Evolutionary conservation across 2,329 filamentous ascomycete genomes (phyloP), one percentile per base, ranked within the genome.

Genomic region (Phialemoniopsis sp.): DNA sequence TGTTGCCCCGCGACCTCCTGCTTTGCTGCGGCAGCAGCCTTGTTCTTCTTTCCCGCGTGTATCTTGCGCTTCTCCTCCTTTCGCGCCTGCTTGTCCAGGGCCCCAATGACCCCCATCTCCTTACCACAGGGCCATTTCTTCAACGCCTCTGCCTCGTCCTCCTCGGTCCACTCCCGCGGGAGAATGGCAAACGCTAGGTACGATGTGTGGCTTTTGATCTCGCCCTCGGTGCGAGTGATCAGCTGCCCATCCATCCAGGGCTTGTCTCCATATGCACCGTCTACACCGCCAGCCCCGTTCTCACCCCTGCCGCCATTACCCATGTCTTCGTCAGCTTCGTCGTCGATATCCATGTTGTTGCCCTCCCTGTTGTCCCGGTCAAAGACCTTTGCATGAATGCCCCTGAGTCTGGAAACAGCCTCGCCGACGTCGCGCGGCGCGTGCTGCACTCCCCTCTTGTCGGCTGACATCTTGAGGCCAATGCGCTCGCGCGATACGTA

Each of bases 201-300:
- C n/a, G 87, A 93, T 0, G 93, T 98, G 63, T 98, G 93, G 8
- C 87, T 93, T 73, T 95, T 96, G 44, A 97, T 68, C 55, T 98
- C 93, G 1, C 82, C 69, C 65, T 98, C 93, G 0, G 87, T 82
- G 17, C 89, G 78, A 53, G 94, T 88, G 21, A 89, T 75, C 31
- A 97, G 56, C 19, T 80, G 78, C 1, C 93, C 93, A 45, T 90
- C 79, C 56, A 85, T 78, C 67, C 83, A 95, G 1, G 76, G 60
- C 45, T 87, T 80, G 12, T 43, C 48, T 15, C 31, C 44, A 2
- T 46, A 42, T 12, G 40, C 14, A 16, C 33, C 26, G 5, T 44
- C 46, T 5, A 32, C 36, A 1, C 37, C 42, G 35, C 49, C 56
- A 26, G 38, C 39, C 12, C 49, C 51, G n/a, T 51, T 54, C n/a